phyloP scores from a whole-genome alignment of 495 filamentous ascomycete genomes.

The Xanthoparmelia taractica region DNA sequence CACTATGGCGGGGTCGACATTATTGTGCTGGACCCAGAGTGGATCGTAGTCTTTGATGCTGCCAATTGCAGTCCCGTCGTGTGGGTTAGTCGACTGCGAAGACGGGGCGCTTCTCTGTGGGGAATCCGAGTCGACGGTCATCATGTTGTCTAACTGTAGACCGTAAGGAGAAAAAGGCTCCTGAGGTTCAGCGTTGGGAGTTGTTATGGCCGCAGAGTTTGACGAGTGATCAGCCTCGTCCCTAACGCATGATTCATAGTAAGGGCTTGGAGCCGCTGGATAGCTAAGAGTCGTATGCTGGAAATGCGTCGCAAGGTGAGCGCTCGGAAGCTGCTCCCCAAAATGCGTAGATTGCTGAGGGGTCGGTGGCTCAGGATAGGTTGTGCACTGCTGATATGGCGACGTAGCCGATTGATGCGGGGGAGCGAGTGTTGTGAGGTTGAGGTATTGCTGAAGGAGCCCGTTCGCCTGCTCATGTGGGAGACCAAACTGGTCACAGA shows the following conservation, averaged over 20 bases:
- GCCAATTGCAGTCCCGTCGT: background rate
- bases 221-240: background rate
- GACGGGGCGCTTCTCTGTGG: background rate
- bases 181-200: background rate
- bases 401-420: background rate
- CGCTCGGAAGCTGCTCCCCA: background rate
- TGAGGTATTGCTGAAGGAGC: background rate
- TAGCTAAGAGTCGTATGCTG: background rate
- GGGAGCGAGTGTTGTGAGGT: background rate
- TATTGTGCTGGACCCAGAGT: background rate
- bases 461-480: background rate
- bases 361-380: background rate
- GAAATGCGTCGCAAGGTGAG: background rate
- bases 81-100: background rate
- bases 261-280: background rate
- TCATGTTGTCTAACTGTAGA: background rate
- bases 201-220: background rate
- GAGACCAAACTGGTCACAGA: background rate
- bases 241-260: background rate
- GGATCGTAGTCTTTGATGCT: slow-evolving; percentile 1
- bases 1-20: background rate
- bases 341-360: background rate
- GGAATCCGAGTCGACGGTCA: background rate
- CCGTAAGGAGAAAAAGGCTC: background rate
- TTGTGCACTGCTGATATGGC: background rate